Evolutionary conservation across 306 rosid species (phyloP).

Genomic region (Echinosophora koreensis): DNA sequence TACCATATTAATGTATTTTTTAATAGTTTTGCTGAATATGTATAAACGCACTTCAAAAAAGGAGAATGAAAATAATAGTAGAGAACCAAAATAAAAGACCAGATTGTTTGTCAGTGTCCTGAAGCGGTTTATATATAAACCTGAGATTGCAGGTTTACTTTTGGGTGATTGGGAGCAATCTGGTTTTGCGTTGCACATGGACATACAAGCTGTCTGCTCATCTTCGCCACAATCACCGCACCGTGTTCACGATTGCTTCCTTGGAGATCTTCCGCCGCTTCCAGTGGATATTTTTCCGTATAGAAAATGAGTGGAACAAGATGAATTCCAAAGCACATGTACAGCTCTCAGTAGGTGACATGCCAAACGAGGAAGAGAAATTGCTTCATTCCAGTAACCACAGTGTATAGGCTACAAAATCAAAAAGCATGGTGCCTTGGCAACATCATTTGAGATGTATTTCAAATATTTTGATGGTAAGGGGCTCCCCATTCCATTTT

Average conservation of each 20-base stretch:
- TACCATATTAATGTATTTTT: neutral
- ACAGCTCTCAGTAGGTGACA: conserved; percentile 67
- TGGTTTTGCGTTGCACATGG: conserved; percentile 96
- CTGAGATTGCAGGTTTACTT: conserved; percentile 75
- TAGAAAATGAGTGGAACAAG: conserved; percentile 92
- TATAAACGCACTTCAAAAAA: neutral
- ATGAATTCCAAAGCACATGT: conserved; percentile 70
- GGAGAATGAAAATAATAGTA: conserved; percentile 21
- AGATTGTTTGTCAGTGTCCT: conserved; percentile 38
- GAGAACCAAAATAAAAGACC: conserved; percentile 27
- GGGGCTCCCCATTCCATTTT: conserved; percentile 45
- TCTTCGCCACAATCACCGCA: conserved; percentile 96
- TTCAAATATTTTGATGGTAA: conserved; percentile 46
- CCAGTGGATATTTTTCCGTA: conserved; percentile 97
- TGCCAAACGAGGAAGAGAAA: conserved; percentile 74
- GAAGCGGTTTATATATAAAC: conserved; percentile 23
- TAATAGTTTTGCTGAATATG: neutral
- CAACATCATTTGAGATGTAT: conserved; percentile 35
- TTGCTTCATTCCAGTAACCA: conserved; percentile 69
- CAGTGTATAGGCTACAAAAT: conserved; percentile 62
- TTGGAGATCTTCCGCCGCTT: conserved; percentile 96
- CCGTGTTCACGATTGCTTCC: conserved; percentile 83
- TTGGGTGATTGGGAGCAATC: conserved; percentile 96
- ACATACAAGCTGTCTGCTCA: conserved; percentile 99
- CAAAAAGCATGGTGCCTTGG: conserved; percentile 42